Evolutionary conservation across 805 yeast genomes (phyloP).

Genomic region (Kockiozyma suomiensis): DNA sequence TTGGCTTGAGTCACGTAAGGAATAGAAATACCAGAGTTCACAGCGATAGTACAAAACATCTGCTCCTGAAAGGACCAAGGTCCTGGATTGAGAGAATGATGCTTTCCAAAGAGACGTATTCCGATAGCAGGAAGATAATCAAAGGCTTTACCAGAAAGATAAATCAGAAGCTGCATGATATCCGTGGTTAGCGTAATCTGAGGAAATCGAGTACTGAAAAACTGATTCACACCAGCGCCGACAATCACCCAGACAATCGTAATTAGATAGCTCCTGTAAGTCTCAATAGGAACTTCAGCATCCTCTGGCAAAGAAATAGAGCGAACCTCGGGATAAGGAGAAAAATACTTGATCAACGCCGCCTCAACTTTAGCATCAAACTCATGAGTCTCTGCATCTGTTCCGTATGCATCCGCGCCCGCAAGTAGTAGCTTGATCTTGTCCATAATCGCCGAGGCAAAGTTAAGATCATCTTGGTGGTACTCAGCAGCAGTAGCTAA

Average conservation of each 20-base stretch:
- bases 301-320: conserved; percentile 58
- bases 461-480: conserved; percentile 51
- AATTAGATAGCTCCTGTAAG: conserved; percentile 56
- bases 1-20: conserved; percentile 38
- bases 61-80: conserved; percentile 67
- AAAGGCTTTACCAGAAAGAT: conserved; percentile 58
- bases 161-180: conserved; percentile 62
- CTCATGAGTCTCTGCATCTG: conserved; percentile 13
- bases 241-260: conserved; percentile 41
- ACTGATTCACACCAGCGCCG: conserved; percentile 38
- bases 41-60: conserved; percentile 55
- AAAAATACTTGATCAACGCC: conserved; percentile 19
- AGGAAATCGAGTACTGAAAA: conserved; percentile 62
- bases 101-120: conserved; percentile 44
- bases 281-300: conserved; percentile 51
- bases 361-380: conserved; percentile 22
- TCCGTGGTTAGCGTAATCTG: conserved; percentile 53
- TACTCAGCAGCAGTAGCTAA: conserved; percentile 45
- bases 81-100: conserved; percentile 56
- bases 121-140: conserved; percentile 53
- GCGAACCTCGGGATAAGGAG: conserved; percentile 66
- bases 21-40: conserved; percentile 13
- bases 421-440: conserved; percentile 36
- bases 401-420: conserved; percentile 15
- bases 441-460: conserved; percentile 45